Conservation (phyloP, 306 rosid species). For the Gillenia trifoliata region DNA sequence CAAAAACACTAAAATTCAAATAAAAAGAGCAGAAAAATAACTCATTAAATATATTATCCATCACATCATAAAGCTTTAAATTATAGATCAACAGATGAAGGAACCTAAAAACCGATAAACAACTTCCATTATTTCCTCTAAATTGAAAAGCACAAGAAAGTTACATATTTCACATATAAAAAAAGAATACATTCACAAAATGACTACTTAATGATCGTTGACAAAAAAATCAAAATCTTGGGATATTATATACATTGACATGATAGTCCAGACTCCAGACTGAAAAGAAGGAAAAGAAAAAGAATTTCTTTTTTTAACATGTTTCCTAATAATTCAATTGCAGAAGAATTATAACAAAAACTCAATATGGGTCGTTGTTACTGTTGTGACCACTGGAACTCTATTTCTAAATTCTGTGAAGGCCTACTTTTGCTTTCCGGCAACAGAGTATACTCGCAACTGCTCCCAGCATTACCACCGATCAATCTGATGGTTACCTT, state of each 20-base stretch:
- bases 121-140: slow-evolving; percentile 5
- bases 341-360: slow-evolving; percentile 12
- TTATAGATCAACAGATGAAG: background rate
- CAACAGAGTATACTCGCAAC: slow-evolving; percentile 90
- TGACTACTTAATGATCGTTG: slow-evolving; percentile 34
- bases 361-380: slow-evolving; percentile 23
- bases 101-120: background rate
- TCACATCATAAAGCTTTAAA: too few relatives aligned
- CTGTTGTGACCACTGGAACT: slow-evolving; percentile 98
- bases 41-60: too few relatives aligned
- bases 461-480: slow-evolving; percentile 96
- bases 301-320: slow-evolving; percentile 18
- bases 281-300: slow-evolving; percentile 13
- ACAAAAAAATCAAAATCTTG: slow-evolving; percentile 36
- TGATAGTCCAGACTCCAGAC: slow-evolving; percentile 49
- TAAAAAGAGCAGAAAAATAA: too few relatives aligned
- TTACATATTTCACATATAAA: slow-evolving; percentile 41
- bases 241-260: slow-evolving; percentile 48
- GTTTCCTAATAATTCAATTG: slow-evolving; percentile 21
- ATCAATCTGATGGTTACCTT: slow-evolving; percentile 96
- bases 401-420: slow-evolving; percentile 85
- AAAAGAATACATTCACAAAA: slow-evolving; percentile 56
- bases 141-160: slow-evolving; percentile 34
- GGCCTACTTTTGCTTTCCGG: slow-evolving; percentile 96
- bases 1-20: too few relatives aligned